phyloP scores from a whole-genome alignment of 768 basidiomycete genomes.

The Gymnopilus junonius region DNA sequence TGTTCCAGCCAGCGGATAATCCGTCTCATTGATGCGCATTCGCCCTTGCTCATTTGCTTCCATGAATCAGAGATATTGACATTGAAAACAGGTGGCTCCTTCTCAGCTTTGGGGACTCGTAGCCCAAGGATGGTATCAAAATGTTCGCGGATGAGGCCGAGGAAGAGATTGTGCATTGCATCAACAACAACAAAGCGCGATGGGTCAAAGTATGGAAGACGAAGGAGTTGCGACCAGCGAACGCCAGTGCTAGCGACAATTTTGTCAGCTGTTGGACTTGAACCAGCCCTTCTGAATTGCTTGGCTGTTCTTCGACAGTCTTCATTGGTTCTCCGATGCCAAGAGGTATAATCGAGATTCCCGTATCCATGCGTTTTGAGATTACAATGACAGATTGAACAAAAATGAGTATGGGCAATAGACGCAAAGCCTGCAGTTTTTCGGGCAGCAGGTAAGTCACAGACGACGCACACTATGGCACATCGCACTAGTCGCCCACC shows the following conservation, averaged over 20 bases:
- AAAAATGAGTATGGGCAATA: constrained; percentile 22
- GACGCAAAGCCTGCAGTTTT: constrained; percentile 32
- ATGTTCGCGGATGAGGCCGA: constrained; percentile 36
- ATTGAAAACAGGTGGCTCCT: not conserved
- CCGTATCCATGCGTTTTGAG: constrained; percentile 6
- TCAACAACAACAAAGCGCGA: constrained; percentile 34
- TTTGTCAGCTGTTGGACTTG: constrained; percentile 14
- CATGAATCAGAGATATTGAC: not conserved
- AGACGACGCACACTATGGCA: constrained; percentile 36
- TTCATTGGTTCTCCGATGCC: constrained; percentile 3
- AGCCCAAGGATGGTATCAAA: constrained; percentile 23
- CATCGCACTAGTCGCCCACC: constrained; percentile 31
- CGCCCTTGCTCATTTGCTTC: not conserved
- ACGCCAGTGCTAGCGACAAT: constrained; percentile 23
- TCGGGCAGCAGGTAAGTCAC: constrained; percentile 39
- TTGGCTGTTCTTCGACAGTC: constrained; percentile 21
- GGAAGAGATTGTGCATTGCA: constrained; percentile 42
- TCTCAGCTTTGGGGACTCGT: not conserved
- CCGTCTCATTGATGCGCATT: too few species aligned
- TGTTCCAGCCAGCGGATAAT: too few species aligned
- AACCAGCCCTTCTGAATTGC: not conserved
- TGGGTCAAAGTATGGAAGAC: constrained; percentile 40
- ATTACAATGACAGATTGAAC: constrained; percentile 26
- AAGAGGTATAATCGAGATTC: not conserved
- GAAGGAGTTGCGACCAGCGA: constrained; percentile 25